Evolutionary conservation across 2,329 filamentous ascomycete species (phyloP).

Genomic region (Bimuria novae-zelandiae): DNA sequence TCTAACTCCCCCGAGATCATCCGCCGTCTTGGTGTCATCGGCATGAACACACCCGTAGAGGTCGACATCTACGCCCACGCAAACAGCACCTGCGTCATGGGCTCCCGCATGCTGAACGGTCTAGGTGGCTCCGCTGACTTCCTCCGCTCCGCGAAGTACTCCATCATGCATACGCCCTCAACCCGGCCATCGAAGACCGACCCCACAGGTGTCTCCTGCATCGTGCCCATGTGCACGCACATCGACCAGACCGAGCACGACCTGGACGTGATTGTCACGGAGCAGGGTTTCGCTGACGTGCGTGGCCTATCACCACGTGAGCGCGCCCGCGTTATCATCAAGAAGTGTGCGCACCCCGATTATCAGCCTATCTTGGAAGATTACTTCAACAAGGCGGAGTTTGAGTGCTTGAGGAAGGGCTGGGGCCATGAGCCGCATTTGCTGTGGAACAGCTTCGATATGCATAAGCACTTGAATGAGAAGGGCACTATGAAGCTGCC

Average conservation of each 20-base stretch:
- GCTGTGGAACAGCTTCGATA: slow-evolving; percentile 83
- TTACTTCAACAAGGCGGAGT: slow-evolving; percentile 86
- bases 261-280: slow-evolving; percentile 82
- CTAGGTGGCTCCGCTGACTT: slow-evolving; percentile 83
- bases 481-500: slow-evolving; percentile 88
- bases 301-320: slow-evolving; percentile 79
- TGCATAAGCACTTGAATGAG: slow-evolving; percentile 82
- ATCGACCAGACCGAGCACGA: slow-evolving; percentile 94
- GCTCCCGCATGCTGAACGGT: slow-evolving; percentile 84
- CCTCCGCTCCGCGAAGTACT: slow-evolving; percentile 78
- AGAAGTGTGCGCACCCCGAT: slow-evolving; percentile 83
- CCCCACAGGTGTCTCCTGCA: slow-evolving; percentile 79
- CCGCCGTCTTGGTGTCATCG: slow-evolving; percentile 81
- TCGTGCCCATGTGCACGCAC: slow-evolving; percentile 93
- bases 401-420: slow-evolving; percentile 81
- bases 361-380: slow-evolving; percentile 81
- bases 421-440: slow-evolving; percentile 91
- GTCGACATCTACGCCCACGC: slow-evolving; percentile 95
- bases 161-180: slow-evolving; percentile 90
- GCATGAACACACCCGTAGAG: slow-evolving; percentile 94
- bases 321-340: slow-evolving; percentile 81
- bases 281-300: slow-evolving; percentile 81
- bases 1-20: slow-evolving; percentile 93
- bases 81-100: slow-evolving; percentile 89
- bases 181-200: slow-evolving; percentile 81